Conservation (phyloP, 352 stramenopile species). For the Globisporangium nodosum region DNA sequence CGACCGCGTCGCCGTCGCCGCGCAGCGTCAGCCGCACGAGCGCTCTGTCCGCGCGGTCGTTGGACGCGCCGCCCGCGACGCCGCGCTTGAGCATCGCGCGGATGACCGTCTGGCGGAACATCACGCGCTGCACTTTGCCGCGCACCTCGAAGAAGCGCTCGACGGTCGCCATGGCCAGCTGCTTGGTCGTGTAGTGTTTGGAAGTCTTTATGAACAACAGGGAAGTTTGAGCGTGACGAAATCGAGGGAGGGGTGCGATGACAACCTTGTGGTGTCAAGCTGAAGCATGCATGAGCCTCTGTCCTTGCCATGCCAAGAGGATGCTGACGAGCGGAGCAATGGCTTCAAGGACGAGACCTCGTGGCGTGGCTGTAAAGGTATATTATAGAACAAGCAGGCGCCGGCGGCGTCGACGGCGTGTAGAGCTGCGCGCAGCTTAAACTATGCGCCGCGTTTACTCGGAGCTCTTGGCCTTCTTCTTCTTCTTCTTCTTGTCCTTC, state of each 20-base stretch:
- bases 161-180: slow-evolving; percentile 5
- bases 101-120: slow-evolving; percentile 81
- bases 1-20: slow-evolving; percentile 29
- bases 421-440: background rate
- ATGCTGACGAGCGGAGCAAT: background rate
- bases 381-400: slow-evolving; percentile 18
- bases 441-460: slow-evolving; percentile 11
- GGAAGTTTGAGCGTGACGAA: background rate
- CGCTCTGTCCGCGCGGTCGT: slow-evolving; percentile 47
- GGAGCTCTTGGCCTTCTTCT: slow-evolving; percentile 25
- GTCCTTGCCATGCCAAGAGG: too few species aligned
- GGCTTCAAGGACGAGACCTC: background rate
- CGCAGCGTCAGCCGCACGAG: slow-evolving; percentile 61
- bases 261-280: too few species aligned
- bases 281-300: too few species aligned
- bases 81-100: slow-evolving; percentile 66
- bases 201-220: background rate
- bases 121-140: slow-evolving; percentile 75
- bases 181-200: background rate
- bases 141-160: slow-evolving; percentile 54
- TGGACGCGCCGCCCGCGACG: slow-evolving; percentile 56
- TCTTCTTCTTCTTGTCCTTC: slow-evolving; percentile 43
- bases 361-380: slow-evolving; percentile 5
- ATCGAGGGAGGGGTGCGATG: background rate
- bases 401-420: background rate